Percentiles rank a stretch among this genome's conserved stretches.
Evolutionary conservation across 2,329 filamentous ascomycete species (phyloP).

Genomic region (Neospermospora avenae): DNA sequence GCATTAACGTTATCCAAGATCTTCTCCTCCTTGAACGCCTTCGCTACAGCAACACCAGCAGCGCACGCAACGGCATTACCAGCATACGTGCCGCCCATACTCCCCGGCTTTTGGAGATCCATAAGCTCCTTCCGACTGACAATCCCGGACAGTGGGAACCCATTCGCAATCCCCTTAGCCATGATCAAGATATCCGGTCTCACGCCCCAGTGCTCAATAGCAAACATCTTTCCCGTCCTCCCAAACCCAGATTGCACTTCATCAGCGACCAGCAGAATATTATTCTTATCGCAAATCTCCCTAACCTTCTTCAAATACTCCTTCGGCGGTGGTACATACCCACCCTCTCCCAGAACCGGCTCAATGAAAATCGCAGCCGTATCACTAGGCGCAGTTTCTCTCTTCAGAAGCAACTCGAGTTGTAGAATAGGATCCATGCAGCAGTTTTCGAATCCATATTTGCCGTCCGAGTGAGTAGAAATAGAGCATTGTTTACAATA

Average conservation of each 20-base stretch:
- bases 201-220: conserved; percentile 87
- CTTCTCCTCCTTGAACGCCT: conserved; percentile 19
- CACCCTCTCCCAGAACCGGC: conserved; percentile 92
- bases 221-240: conserved; percentile 89
- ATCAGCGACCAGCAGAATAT: conserved; percentile 89
- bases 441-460: conserved; percentile 37
- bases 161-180: conserved; percentile 75
- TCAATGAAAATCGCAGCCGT: conserved; percentile 90
- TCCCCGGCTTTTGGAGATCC: conserved; percentile 17
- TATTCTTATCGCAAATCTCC: conserved; percentile 85
- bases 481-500: conserved; percentile 39
- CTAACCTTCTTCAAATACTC: conserved; percentile 77
- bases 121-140: conserved; percentile 20
- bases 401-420: conserved; percentile 59
- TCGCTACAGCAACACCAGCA: conserved; percentile 15
- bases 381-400: conserved; percentile 55
- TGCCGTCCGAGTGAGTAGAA: conserved; percentile 29
- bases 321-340: conserved; percentile 87
- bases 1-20: conserved; percentile 19
- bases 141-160: conserved; percentile 23
- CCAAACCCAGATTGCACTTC: conserved; percentile 97
- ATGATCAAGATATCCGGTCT: conserved; percentile 89
- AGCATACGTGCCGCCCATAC: conserved; percentile 19
- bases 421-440: conserved; percentile 38
- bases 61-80: conserved; percentile 19